These are phyloP conservation scores for Termitomyces sp. DNA, from an alignment of 768 basidiomycete genomes.

Conservation along the genomic window DNA sequence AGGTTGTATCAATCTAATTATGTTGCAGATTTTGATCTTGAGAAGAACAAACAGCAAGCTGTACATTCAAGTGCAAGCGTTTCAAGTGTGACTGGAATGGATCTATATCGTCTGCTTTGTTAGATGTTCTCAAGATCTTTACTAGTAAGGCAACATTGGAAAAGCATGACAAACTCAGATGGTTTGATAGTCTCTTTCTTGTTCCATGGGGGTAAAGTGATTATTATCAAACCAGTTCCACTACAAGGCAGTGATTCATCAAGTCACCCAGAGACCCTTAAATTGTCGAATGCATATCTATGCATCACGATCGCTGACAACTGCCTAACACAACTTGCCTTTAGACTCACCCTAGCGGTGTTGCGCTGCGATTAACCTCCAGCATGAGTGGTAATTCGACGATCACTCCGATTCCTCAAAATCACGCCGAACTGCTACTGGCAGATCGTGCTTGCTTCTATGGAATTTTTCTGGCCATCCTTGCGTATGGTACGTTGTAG, in stretches of 20 bases:
- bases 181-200: background rate
- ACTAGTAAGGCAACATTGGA: too few species aligned
- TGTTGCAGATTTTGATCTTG: background rate
- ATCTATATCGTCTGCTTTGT: background rate
- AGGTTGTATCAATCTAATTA: background rate
- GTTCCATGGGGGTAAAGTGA: background rate
- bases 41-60: background rate
- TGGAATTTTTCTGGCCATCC: conserved; percentile 26
- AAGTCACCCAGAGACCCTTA: background rate
- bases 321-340: background rate
- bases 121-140: background rate
- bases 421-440: background rate
- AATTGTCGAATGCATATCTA: background rate
- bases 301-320: background rate
- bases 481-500: conserved; percentile 30
- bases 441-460: conserved; percentile 28
- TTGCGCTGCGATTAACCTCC: background rate
- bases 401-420: background rate
- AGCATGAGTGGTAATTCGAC: background rate
- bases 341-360: background rate
- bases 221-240: background rate
- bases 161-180: background rate
- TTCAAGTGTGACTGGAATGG: background rate
- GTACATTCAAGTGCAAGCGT: too few species aligned
- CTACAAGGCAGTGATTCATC: background rate